Base-by-base conservation (phyloP, 768 basidiomycete genomes). In the Clathrus columnatus region DNA sequence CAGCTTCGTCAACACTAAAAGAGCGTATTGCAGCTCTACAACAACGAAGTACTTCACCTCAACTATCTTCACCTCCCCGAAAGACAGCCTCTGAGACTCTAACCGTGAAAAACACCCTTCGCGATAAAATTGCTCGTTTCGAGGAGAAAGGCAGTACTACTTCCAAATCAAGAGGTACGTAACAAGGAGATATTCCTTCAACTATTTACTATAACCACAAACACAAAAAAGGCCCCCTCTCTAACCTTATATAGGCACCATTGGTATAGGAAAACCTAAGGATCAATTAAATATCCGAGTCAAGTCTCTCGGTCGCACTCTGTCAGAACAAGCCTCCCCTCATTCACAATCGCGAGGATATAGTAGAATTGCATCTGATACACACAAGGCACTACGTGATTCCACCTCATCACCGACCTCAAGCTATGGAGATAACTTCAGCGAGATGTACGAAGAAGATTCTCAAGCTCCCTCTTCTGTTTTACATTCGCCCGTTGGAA, bases 1-100 rank as follows among this genome's bases (percentile, higher is more conserved):
- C 41, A 23, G 10, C 26, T 23, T 46, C 54, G 27, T 47, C 54
- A 20, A 55, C 58, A 7, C 79, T 90, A 64, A 88, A 83, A 69
- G 87, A 90, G 61, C 84, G 88, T 52, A 90, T 91, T 59, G 88
- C 88, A 17, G 87, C 87, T 24, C 72, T 91, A 48, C 81, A 91
- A 65, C 86, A 87, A 61, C 76, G 79, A 51, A 75, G 72, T 65
- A 66, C 63, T 10, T 60, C 59, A n/a, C 54, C 61, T 27, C 62
- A 49, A 47, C 57, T 58, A 24, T 59, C n/a, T 57, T 62, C 21
- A 50, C 67, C 42, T 68, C 65, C 47, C 64, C 51, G 50, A 49
- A 41, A 20, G n/a, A 20, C 45, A 26, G 52, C 48, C 14, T 50
- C 29, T 8, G 30, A 30, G 6, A 20, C 47, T 14, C 20, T 46